Evolutionary conservation across 2,329 filamentous ascomycete species (phyloP).

Genomic region (Stenocarpella maydis): DNA sequence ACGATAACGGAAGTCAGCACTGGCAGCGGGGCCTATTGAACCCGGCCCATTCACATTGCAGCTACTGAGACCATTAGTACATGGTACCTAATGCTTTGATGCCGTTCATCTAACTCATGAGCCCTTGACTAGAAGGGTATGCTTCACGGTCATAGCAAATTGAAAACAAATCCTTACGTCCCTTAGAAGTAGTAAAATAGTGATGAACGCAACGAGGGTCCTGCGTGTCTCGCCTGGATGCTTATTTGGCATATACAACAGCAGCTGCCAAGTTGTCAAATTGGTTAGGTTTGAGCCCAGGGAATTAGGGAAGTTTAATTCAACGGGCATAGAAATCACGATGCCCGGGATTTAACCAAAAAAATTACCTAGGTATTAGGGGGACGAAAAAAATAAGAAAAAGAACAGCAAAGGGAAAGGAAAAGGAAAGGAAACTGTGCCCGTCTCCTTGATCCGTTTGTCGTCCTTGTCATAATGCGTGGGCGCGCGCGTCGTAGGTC

Average conservation of each 20-base stretch:
- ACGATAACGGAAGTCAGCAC: not conserved
- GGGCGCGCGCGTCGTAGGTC: not conserved
- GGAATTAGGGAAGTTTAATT: too few species aligned
- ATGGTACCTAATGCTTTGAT: not conserved
- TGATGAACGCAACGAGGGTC: not conserved
- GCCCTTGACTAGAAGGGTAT: too few species aligned
- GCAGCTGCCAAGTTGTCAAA: not conserved
- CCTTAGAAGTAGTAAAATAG: too few species aligned
- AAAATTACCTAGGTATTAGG: too few species aligned
- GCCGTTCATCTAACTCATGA: rapidly evolving
- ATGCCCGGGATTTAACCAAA: too few species aligned
- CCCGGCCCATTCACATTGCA: not conserved
- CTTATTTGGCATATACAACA: not conserved
- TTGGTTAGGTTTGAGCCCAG: not conserved
- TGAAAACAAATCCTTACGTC: not conserved
- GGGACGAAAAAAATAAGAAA: too few species aligned
- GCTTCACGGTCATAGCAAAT: not conserved
- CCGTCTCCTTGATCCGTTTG: not conserved
- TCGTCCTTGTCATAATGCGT: not conserved
- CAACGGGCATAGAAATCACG: too few species aligned
- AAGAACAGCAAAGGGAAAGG: too few species aligned
- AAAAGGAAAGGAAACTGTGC: too few species aligned
- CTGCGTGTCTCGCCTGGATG: not conserved
- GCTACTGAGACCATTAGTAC: not conserved
- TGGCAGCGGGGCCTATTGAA: too few species aligned